Percentiles rank a stretch among this genome's conserved stretches.
Evolutionary conservation across 495 filamentous ascomycete species (phyloP).

Genomic region (Umbilicaria muhlenbergii): DNA sequence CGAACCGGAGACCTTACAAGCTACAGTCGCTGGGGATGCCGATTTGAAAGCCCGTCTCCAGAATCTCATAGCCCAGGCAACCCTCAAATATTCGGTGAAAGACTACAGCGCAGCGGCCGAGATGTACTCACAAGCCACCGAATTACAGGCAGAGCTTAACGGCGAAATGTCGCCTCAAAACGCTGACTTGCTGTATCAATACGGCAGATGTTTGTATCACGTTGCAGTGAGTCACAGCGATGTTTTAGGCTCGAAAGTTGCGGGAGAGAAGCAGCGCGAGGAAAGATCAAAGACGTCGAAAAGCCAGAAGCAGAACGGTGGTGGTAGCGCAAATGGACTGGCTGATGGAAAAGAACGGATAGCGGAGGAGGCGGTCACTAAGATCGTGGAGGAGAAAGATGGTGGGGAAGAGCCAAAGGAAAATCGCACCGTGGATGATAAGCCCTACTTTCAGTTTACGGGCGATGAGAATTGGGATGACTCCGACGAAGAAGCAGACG

Average conservation of each 20-base stretch:
- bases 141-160: slow-evolving; percentile 79
- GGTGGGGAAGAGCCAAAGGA: slow-evolving; percentile 24
- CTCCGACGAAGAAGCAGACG: slow-evolving; percentile 41
- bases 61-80: slow-evolving; percentile 39
- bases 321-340: background rate
- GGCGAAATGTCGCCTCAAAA: slow-evolving; percentile 83
- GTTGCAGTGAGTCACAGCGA: slow-evolving; percentile 89
- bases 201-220: slow-evolving; percentile 84
- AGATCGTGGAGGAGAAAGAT: slow-evolving; percentile 23
- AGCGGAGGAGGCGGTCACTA: slow-evolving; percentile 14
- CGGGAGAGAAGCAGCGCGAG: slow-evolving; percentile 31
- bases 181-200: slow-evolving; percentile 81
- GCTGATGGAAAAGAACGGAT: slow-evolving; percentile 12
- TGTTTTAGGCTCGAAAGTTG: slow-evolving; percentile 72
- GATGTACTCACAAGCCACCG: slow-evolving; percentile 72
- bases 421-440: slow-evolving; percentile 29
- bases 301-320: slow-evolving; percentile 4
- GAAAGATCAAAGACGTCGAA: slow-evolving; percentile 21
- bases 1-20: no score
- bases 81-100: slow-evolving; percentile 65
- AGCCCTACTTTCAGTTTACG: slow-evolving; percentile 77
- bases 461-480: slow-evolving; percentile 88
- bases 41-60: slow-evolving; percentile 16
- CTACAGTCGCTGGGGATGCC: background rate
- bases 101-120: slow-evolving; percentile 74